Percentiles rank a stretch among this genome's conserved stretches.
Conservation (phyloP, 805 yeast genomes). For the Cyberlindnera mrakii region DNA sequence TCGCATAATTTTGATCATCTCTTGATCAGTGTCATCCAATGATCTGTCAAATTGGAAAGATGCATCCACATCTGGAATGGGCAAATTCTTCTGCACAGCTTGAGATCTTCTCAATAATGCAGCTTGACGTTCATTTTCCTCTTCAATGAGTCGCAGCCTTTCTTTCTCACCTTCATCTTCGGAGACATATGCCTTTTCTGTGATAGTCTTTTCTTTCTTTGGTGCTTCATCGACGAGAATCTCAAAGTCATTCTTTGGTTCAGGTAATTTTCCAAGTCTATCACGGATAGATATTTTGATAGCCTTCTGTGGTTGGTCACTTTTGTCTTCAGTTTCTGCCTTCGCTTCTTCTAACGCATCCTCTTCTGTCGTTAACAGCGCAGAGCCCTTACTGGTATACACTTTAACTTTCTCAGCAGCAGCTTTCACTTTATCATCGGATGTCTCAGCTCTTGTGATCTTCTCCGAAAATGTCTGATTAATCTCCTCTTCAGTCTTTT, state of each 20-base stretch:
- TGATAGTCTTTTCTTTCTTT: slow-evolving; percentile 5
- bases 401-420: slow-evolving; percentile 36
- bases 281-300: slow-evolving; percentile 7
- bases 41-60: neutral
- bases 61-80: slow-evolving; percentile 30
- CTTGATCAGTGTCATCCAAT: slow-evolving; percentile 22
- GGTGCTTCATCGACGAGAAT: slow-evolving; percentile 29
- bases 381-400: slow-evolving; percentile 30
- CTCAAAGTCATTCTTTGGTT: slow-evolving; percentile 44
- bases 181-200: neutral
- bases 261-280: slow-evolving; percentile 30
- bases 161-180: slow-evolving; percentile 20
- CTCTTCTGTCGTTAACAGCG: slow-evolving; percentile 22
- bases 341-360: slow-evolving; percentile 4
- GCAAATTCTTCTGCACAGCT: slow-evolving; percentile 39
- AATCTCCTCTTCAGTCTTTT: slow-evolving; percentile 12
- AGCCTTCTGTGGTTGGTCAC: neutral
- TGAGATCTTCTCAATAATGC: slow-evolving; percentile 37
- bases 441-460: slow-evolving; percentile 3
- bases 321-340: neutral
- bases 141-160: slow-evolving; percentile 10
- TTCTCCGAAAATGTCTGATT: slow-evolving; percentile 6
- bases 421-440: slow-evolving; percentile 14
- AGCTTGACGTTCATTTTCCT: slow-evolving; percentile 9
- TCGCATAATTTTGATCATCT: slow-evolving; percentile 30